Evolutionary conservation across 2,329 filamentous ascomycete genomes (phyloP).

Genomic region (Microthyrium microscopicum): DNA sequence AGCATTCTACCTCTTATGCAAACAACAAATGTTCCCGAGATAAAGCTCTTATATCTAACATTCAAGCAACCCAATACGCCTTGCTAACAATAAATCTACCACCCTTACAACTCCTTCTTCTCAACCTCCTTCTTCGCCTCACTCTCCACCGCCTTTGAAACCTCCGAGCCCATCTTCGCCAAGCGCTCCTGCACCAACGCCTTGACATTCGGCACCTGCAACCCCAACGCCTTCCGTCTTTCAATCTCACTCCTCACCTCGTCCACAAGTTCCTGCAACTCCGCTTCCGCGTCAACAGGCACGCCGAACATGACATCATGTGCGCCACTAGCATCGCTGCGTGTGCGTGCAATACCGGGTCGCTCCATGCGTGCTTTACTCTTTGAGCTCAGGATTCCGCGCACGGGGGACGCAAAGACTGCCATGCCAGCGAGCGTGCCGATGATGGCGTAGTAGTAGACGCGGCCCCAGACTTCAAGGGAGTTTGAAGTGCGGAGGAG

Average conservation of each 20-base stretch:
- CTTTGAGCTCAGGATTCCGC: constrained; percentile 28
- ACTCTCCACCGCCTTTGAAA: not conserved
- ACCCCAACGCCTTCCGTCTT: constrained; percentile 28
- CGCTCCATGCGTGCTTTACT: constrained; percentile 19
- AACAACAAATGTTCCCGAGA: no score
- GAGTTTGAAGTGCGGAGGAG: constrained; percentile 58
- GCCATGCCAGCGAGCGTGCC: constrained; percentile 47
- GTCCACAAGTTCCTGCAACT: constrained; percentile 60
- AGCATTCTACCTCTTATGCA: no score
- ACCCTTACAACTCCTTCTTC: not conserved
- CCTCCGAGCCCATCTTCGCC: constrained; percentile 2
- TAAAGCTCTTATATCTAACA: no score
- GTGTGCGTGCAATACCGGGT: constrained; percentile 13
- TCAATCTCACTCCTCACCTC: constrained; percentile 63
- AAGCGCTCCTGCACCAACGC: constrained; percentile 32
- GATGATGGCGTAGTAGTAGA: constrained; percentile 75
- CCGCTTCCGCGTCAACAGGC: constrained; percentile 55
- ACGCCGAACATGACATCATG: constrained; percentile 47
- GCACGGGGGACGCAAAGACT: constrained; percentile 70
- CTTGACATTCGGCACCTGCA: constrained; percentile 33
- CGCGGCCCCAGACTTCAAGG: constrained; percentile 60
- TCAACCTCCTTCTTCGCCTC: not conserved
- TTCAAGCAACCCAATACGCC: no score
- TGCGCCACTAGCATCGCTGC: constrained; percentile 11
- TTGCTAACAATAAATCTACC: not conserved